Percentiles rank a stretch among this genome's conserved stretches.
phyloP scores from a whole-genome alignment of 805 yeast species.

The Metschnikowia vanudenii region DNA sequence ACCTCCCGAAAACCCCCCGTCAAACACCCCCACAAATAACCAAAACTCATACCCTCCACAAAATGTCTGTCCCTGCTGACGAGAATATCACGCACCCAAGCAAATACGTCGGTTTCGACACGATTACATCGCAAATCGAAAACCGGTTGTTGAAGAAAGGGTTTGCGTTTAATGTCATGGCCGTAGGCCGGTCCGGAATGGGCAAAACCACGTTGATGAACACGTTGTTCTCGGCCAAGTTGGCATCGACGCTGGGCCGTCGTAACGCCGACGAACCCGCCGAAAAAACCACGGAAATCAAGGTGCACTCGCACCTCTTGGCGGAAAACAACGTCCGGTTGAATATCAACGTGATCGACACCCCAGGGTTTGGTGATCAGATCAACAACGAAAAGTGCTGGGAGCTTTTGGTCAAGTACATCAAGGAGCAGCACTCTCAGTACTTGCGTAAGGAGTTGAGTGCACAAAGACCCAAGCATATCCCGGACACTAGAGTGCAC shows the following conservation, averaged over 20 bases:
- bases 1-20: not conserved
- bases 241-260: conserved; percentile 75
- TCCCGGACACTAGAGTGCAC: conserved; percentile 89
- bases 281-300: conserved; percentile 83
- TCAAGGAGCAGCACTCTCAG: conserved; percentile 91
- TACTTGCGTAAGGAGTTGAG: conserved; percentile 91
- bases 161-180: conserved; percentile 90
- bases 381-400: conserved; percentile 93
- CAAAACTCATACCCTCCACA: not conserved
- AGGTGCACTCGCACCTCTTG: conserved; percentile 64
- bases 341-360: conserved; percentile 85
- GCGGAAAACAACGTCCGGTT: conserved; percentile 85
- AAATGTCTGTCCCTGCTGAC: conserved; percentile 21
- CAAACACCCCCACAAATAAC: not conserved
- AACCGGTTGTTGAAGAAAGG: conserved; percentile 88
- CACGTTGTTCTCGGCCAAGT: conserved; percentile 81
- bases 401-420: conserved; percentile 93
- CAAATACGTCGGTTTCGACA: conserved; percentile 92
- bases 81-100: conserved; percentile 49
- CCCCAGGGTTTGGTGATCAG: conserved; percentile 98
- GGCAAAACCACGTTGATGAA: conserved; percentile 93
- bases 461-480: conserved; percentile 82
- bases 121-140: conserved; percentile 94
- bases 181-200: conserved; percentile 86
- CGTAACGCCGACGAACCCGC: conserved; percentile 65